Base-by-base conservation (phyloP, 2,329 filamentous ascomycete species). In the Fusarium sarcochroum region DNA sequence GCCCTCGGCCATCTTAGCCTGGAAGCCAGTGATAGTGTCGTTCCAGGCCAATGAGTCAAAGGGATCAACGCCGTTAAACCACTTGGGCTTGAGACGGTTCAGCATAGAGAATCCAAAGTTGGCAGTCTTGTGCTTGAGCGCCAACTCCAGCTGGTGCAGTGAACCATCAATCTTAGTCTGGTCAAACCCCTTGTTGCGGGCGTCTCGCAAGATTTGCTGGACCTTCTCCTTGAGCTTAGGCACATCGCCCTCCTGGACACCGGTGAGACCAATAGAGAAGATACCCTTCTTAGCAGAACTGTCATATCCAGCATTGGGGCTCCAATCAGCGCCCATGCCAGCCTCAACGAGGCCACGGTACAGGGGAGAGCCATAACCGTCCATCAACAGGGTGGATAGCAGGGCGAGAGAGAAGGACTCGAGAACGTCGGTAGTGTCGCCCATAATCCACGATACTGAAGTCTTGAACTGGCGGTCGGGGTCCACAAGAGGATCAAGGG, bases 11-110 rank as follows among this genome's bases (percentile, higher is more conserved):
- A 95, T 90, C 73, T 90, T 88, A 2, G 86, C 81, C 80, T 97
- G 91, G 80, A 99, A 99, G 7, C 90, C 89, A 25, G 90, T 84
- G 5, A 98, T 90, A 1, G 93, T 93, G 42, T 96, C 91, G 73
- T 97, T 96, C 93, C 94, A 98, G 3, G 93, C 91, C 35, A 99
- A 83, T 14, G 93, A 90, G 69, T 97, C 90, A 79, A 98, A 97
- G 0, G 96, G 95, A 77, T 98, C 93, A 5, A 94, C 90, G 7
- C 95, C 96, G 58, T 96, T 97, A 80, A 99, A 98, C 96, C 96
- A 99, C 61, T 92, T 91, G 3, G 93, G 91, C 76, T 97, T 93
- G 9, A 98, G 85, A 41, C 95, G 89, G 72, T 97, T 93, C 79
- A 99, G 89, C 53, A 98, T 87, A 18, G 91, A 90, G 85, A 98